Percentiles rank a stretch among this genome's conserved stretches.
Conservation (phyloP, 2,329 filamentous ascomycete species). For the Trichoderma cornu-damae region DNA sequence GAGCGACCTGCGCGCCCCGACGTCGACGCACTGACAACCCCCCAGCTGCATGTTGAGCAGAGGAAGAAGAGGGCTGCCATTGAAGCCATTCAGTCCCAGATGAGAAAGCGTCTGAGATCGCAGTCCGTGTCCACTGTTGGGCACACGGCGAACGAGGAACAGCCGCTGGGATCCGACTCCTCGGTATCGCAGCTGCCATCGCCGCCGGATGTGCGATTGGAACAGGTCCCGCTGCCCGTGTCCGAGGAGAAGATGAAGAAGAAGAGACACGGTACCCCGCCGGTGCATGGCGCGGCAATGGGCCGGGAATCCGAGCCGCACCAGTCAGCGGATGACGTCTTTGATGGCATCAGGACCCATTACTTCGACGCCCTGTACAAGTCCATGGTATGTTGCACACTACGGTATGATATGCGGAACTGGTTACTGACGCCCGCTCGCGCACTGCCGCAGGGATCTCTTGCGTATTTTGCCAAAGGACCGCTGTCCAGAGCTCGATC, state of each 20-base stretch:
- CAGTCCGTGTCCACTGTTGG: constrained; percentile 38
- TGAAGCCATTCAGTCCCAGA: constrained; percentile 57
- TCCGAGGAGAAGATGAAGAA: not conserved
- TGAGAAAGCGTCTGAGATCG: constrained; percentile 48
- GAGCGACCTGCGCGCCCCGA: constrained; percentile 23
- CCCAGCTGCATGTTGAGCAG: constrained; percentile 43
- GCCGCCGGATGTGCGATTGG: constrained; percentile 22
- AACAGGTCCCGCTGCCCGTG: constrained; percentile 16
- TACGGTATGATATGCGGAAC: no score
- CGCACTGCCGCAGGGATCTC: constrained; percentile 53
- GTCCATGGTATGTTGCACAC: constrained; percentile 48
- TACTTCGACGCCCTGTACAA: constrained; percentile 59
- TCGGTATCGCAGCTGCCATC: constrained; percentile 24
- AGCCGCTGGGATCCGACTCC: constrained; percentile 19
- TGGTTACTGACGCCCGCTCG: not conserved
- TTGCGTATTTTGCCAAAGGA: constrained; percentile 81
- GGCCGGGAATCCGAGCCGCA: constrained; percentile 23
- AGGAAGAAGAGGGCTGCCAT: constrained; percentile 57
- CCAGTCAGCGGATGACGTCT: constrained; percentile 48
- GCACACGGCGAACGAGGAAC: constrained; percentile 23
- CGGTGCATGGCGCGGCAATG: not conserved
- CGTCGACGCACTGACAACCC: constrained; percentile 36
- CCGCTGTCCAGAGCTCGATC: constrained; percentile 70
- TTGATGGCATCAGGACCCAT: constrained; percentile 53
- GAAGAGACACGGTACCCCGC: not conserved